Evolutionary conservation across 2,329 filamentous ascomycete species (phyloP).

Genomic region (Dryadomyces quercivorus): DNA sequence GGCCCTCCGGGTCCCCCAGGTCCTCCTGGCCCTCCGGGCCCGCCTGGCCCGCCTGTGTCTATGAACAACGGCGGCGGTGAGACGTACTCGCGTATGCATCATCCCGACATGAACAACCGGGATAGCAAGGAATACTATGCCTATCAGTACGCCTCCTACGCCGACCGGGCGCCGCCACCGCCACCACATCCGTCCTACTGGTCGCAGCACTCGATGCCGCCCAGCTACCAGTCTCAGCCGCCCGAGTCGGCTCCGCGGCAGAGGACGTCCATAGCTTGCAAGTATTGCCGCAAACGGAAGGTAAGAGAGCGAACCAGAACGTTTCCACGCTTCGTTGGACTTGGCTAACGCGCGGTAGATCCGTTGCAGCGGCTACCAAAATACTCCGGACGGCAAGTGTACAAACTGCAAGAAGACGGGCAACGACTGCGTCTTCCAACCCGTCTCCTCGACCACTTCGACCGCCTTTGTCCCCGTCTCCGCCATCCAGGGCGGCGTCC

Average conservation of each 20-base stretch:
- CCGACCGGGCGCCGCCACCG: slow-evolving; percentile 7
- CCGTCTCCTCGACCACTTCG: slow-evolving; percentile 38
- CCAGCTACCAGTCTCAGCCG: slow-evolving; percentile 21
- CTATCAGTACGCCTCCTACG: slow-evolving; percentile 13
- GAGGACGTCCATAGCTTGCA: slow-evolving; percentile 47
- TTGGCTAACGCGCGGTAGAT: slow-evolving; percentile 27
- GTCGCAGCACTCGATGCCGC: slow-evolving; percentile 12
- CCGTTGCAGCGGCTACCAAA: slow-evolving; percentile 48
- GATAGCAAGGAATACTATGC: slow-evolving; percentile 11
- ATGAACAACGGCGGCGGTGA: slow-evolving; percentile 5
- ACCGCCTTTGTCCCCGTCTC: slow-evolving; percentile 48
- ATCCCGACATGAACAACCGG: slow-evolving; percentile 6
- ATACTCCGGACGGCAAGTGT: slow-evolving; percentile 45
- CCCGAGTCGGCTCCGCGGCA: slow-evolving; percentile 43
- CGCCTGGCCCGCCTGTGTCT: slow-evolving; percentile 13
- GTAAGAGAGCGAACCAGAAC: too few relatives aligned
- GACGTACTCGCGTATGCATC: slow-evolving; percentile 13
- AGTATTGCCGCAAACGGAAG: slow-evolving; percentile 50
- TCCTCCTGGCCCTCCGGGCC: slow-evolving; percentile 30
- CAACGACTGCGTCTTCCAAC: slow-evolving; percentile 50
- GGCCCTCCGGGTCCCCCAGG: slow-evolving; percentile 1
- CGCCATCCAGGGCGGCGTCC: slow-evolving; percentile 43
- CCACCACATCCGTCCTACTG: slow-evolving; percentile 8
- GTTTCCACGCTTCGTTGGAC: not conserved
- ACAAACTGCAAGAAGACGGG: slow-evolving; percentile 50